Base-by-base conservation (phyloP, 306 rosid species). In the Nissolia schottii region DNA sequence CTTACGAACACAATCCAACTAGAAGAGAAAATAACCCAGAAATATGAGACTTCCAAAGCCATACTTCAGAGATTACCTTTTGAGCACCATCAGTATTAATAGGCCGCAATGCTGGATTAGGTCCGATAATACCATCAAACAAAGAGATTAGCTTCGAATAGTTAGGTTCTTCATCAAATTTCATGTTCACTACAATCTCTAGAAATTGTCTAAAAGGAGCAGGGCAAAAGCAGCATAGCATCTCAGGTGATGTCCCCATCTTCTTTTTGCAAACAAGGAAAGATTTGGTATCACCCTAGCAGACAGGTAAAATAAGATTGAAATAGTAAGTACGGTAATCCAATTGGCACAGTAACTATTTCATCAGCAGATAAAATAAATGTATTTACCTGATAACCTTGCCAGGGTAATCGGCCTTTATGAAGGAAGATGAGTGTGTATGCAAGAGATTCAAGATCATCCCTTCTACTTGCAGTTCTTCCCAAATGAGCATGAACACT, bases 401-500 rank as follows among this genome's bases (percentile, higher is more conserved):
- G 98, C 98, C 98, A 93, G 7, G 98, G 98, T 81, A 93, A 84
- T 84, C 92, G 85, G 24, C 98, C 98, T 29, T 90, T 87, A 32
- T 87, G 92, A 59, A 93, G 98, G 80, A 93, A 93, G 65, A 90
- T 86, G 28, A 93, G 92, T 37, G 98, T 90, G 80, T 90, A 93
- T 14, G 98, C 98, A 76, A 93, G 97, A 38, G 98, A 93, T 77
- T 93, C 97, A 40, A 93, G 97, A 83, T 93, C 97, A 57, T 93
- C 98, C 82, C 98, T 87, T 90, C 98, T 89, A 71, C 98, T 93
- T 38, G 98, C 96, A 71, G 98, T 90, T 90, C 98, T 89, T 82
- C 98, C 97, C 83, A 90, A 77, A 77, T 93, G 98, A 64, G 97
- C 98, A 74, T 93, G 98, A 57, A 93, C 98, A 66, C 98, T 93